Evolutionary conservation across 1,139 yeast genomes (phyloP).

Genomic region (Geotrichum candidum): DNA sequence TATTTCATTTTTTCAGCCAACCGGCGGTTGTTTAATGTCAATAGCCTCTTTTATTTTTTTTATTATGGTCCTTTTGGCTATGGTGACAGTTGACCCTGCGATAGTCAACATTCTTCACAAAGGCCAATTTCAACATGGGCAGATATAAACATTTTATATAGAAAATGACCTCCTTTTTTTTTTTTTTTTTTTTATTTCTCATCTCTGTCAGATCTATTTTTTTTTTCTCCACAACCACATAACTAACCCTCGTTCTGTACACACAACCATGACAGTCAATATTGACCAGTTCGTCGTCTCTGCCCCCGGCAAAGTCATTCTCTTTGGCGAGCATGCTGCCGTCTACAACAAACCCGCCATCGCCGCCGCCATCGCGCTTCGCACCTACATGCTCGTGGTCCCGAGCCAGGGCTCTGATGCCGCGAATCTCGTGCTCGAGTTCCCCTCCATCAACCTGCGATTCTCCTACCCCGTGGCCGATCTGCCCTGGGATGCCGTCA

Average conservation of each 20-base stretch:
- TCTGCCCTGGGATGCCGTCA: constrained; percentile 43
- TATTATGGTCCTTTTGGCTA: not conserved
- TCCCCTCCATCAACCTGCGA: constrained; percentile 72
- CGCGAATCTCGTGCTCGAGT: constrained; percentile 52
- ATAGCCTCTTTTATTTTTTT: not conserved
- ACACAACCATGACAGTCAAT: constrained; percentile 11
- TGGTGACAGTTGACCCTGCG: no score
- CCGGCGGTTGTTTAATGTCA: not conserved
- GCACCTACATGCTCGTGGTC: constrained; percentile 69
- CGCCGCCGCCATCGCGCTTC: constrained; percentile 77
- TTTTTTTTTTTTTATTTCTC: not conserved
- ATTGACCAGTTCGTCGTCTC: constrained; percentile 54
- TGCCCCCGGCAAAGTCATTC: constrained; percentile 94
- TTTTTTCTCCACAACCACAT: not conserved
- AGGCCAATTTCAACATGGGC: no score
- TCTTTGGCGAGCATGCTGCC: constrained; percentile 96
- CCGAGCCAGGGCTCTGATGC: constrained; percentile 31
- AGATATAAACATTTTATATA: no score
- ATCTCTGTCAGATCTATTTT: not conserved
- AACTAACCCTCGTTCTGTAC: not conserved
- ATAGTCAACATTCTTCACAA: no score
- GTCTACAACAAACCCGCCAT: constrained; percentile 90
- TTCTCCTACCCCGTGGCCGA: constrained; percentile 56
- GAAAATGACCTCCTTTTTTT: not conserved
- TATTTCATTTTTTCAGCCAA: not conserved